Conservation (phyloP, 345 rosid genomes). For the Brassica napus region Da-Ae NC_063443.1:15253001-15253500, state of each 20-base stretch:
- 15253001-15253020: slow-evolving; percentile 79
- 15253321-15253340: slow-evolving; percentile 8
- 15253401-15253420: background rate
- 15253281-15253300: background rate
- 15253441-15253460: slow-evolving; percentile 98
- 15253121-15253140: slow-evolving; percentile 16
- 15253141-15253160: slow-evolving; percentile 4
- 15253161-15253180: background rate
- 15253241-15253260: background rate
- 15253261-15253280: slow-evolving; percentile 4
- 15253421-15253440: slow-evolving; percentile 30
- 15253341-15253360: background rate
- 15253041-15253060: slow-evolving; percentile 85
- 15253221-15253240: slow-evolving; percentile 3
- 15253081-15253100: slow-evolving; percentile 4
- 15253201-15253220: slow-evolving; percentile 6
- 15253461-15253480: slow-evolving; percentile 88
- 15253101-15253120: slow-evolving; percentile 6
- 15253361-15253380: slow-evolving; percentile 15
- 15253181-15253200: background rate
- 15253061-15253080: slow-evolving; percentile 62
- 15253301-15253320: slow-evolving; percentile 4
- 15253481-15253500: slow-evolving; percentile 83
- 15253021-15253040: slow-evolving; percentile 75
- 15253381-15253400: background rate